Evolutionary conservation across 108 stramenopile species (phyloP), one percentile per base, ranked within the genome.

Genomic region (Parietichytrium sp.): DNA sequence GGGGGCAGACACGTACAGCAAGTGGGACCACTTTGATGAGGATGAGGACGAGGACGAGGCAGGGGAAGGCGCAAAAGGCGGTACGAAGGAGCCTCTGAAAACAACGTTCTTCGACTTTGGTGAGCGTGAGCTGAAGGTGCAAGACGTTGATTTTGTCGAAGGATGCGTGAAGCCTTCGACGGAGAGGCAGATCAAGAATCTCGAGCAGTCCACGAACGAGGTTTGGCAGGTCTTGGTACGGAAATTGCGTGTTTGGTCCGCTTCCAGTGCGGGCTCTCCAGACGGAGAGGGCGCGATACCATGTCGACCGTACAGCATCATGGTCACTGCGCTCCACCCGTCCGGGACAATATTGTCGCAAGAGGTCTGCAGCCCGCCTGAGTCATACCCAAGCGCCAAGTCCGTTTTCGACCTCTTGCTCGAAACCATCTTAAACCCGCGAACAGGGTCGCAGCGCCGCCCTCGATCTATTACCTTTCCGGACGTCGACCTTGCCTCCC

Each of bases 221-320:
- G 45, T 72, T 12, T 72, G 61, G 61, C 61, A 72, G 42, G 61
- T 72, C 20, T 33, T 72, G 6, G 61, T 72, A n/a, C 61, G 61
- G 6, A 72, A 45, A 25, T 42, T 72, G 8, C 61, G 61, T 42
- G 61, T 27, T 16, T 72, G 61, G 61, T 18, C 38, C 61, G 61
- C 38, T 10, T 8, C 61, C 33, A 72, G 61, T 25, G 61, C 10
- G 6, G 20, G 13, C 26, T 20, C 16, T 1, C 13, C 1, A 13
- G 54, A 55, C 15, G 20, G 15, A 15, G 54, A 27, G 29, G 20
- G 15, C 16, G 25, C 61, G 42, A 33, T n/a, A 8, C 61, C 61
- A 1, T 72, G 61, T 42, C 33, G 61, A 47, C 61, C 61, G 13
- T 72, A 33, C 33, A n/a, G 38, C 18, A 42, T 72, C 10, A 72